Conservation (phyloP, 441 rosid genomes). For the Monsonia emarginata region DNA sequence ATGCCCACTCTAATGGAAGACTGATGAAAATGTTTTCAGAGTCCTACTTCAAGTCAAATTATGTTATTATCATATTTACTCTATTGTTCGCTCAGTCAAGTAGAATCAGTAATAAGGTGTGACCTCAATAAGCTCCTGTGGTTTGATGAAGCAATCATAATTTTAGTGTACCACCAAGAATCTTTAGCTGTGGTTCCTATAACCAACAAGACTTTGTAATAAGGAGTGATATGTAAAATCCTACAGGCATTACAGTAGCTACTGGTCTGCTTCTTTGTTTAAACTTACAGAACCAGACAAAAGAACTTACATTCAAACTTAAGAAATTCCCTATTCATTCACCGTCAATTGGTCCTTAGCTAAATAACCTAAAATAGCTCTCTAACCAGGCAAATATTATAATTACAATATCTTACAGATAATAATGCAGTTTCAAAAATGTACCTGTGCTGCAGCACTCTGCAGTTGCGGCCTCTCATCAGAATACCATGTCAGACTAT, state of each 20-base stretch:
- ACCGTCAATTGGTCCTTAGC: neutral
- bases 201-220: neutral
- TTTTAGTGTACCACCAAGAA: neutral
- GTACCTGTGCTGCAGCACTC: constrained; percentile 86
- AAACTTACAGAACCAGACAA: neutral
- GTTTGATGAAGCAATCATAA: neutral
- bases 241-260: neutral
- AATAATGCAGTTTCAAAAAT: constrained; percentile 4
- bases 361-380: neutral
- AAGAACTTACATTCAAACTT: neutral
- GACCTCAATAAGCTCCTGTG: neutral
- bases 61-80: too few species aligned
- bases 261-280: neutral
- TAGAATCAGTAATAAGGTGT: neutral
- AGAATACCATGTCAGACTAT: constrained; percentile 57
- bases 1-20: too few species aligned
- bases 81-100: too few species aligned
- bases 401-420: neutral
- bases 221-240: neutral
- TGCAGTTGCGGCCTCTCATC: constrained; percentile 41
- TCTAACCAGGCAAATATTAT: neutral
- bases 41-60: too few species aligned
- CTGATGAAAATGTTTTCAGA: too few species aligned
- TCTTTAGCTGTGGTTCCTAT: neutral
- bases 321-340: neutral